These are phyloP conservation scores for Rhexocercosporidium sp. DNA, from an alignment of 2,329 filamentous ascomycete species.

Conservation along the genomic window DNA sequence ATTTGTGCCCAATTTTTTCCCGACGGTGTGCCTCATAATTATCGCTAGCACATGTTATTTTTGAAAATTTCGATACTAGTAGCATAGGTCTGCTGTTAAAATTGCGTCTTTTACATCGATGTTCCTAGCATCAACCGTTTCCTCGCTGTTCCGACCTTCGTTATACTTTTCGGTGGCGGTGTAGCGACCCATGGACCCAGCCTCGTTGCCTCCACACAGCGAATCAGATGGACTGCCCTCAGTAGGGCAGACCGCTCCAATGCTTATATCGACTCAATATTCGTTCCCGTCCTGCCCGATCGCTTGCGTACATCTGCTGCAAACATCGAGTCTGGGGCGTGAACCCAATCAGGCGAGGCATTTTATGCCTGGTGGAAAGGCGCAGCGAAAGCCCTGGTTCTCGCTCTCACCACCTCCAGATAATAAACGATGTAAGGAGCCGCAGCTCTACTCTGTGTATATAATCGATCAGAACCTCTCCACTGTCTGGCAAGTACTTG, in stretches of 20 bases:
- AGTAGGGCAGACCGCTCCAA: conserved; percentile 8
- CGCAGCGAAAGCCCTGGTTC: conserved; percentile 9
- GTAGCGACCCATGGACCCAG: conserved; percentile 12
- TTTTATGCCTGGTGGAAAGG: conserved; percentile 4
- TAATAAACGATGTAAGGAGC: background rate
- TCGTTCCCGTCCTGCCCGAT: background rate
- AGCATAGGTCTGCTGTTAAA: conserved; percentile 4
- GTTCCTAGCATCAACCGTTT: conserved; percentile 15
- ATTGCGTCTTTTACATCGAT: conserved; percentile 16
- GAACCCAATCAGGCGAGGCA: conserved; percentile 7
- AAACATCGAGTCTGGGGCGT: conserved; percentile 8
- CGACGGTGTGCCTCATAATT: background rate
- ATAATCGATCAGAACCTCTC: background rate
- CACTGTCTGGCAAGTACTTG: background rate
- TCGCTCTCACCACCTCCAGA: background rate
- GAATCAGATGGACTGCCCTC: background rate
- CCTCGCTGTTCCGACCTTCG: conserved; percentile 11
- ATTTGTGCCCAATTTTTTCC: background rate
- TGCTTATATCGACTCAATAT: conserved; percentile 3
- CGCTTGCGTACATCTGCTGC: background rate
- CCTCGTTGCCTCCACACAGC: background rate
- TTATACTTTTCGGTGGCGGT: conserved; percentile 16
- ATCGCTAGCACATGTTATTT: conserved; percentile 14
- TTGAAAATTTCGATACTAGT: background rate
- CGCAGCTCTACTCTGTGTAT: background rate